These are phyloP conservation scores for Mycena leptocephala DNA, from an alignment of 768 basidiomycete genomes.

Conservation along the genomic window DNA sequence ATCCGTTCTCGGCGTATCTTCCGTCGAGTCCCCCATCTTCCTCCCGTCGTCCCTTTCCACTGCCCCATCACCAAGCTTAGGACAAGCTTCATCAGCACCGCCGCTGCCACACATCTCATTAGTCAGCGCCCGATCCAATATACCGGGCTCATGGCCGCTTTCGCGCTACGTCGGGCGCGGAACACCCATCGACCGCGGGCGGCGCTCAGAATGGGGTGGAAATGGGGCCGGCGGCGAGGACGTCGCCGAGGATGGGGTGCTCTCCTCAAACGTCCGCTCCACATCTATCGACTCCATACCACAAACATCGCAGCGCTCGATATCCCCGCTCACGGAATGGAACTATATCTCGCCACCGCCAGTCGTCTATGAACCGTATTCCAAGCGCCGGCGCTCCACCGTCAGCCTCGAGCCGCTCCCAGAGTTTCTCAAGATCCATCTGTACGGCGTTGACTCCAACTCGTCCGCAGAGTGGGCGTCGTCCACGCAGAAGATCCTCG, in stretches of 20 bases:
- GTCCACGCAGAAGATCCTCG: constrained; percentile 48
- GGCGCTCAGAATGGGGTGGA: constrained; percentile 66
- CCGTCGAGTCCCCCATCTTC: constrained; percentile 47
- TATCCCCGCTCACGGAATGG: constrained; percentile 57
- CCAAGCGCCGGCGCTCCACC: constrained; percentile 8
- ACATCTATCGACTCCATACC: constrained; percentile 58
- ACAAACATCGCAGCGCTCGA: constrained; percentile 49
- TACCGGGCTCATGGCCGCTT: constrained; percentile 62
- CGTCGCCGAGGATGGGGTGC: constrained; percentile 59
- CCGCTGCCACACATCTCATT: constrained; percentile 27
- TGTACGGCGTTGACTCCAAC: constrained; percentile 51
- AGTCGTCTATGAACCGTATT: not conserved
- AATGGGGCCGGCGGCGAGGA: constrained; percentile 48
- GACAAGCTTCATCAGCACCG: constrained; percentile 41
- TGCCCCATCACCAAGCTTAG: constrained; percentile 43
- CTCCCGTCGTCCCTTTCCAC: constrained; percentile 57
- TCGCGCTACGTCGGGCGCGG: constrained; percentile 63
- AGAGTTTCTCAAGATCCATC: constrained; percentile 45
- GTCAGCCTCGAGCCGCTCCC: constrained; percentile 32
- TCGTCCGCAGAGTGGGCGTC: constrained; percentile 59
- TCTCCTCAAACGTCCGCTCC: constrained; percentile 56
- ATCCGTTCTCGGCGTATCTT: constrained; percentile 26
- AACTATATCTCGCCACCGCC: constrained; percentile 51
- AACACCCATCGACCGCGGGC: constrained; percentile 62
- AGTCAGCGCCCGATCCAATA: constrained; percentile 32